Conservation (phyloP, 2,329 filamentous ascomycete genomes). For the Verticillium nubilum region DNA sequence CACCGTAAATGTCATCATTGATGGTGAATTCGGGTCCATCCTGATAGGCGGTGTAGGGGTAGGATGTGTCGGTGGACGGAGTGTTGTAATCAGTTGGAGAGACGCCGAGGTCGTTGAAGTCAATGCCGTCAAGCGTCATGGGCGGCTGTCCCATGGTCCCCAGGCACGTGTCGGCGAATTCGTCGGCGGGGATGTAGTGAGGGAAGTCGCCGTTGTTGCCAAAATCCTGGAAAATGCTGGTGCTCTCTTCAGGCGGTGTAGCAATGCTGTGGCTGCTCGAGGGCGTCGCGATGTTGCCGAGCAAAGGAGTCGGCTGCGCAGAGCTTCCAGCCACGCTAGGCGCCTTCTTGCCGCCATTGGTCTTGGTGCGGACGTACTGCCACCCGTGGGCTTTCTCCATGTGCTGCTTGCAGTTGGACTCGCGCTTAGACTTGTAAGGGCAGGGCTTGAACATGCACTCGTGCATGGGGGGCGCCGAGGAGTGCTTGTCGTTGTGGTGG, state of each 20-base stretch:
- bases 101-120: constrained; percentile 29
- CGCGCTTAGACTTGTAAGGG: constrained; percentile 89
- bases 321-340: constrained; percentile 39
- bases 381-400: constrained; percentile 97
- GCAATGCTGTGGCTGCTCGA: constrained; percentile 51
- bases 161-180: constrained; percentile 32
- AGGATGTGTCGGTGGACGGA: constrained; percentile 34
- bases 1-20: constrained; percentile 58
- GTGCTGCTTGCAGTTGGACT: constrained; percentile 97
- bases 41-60: constrained; percentile 52
- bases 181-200: constrained; percentile 38
- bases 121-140: constrained; percentile 34
- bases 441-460: constrained; percentile 80
- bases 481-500: constrained; percentile 95
- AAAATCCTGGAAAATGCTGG: constrained; percentile 20
- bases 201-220: constrained; percentile 37
- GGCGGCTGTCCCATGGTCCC: constrained; percentile 20
- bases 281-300: constrained; percentile 58
- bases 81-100: constrained; percentile 46
- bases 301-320: constrained; percentile 50
- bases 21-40: constrained; percentile 56
- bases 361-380: constrained; percentile 89
- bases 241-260: constrained; percentile 51
- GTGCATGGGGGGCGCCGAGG: constrained; percentile 70
- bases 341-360: constrained; percentile 64